Percentiles rank a stretch among this genome's conserved stretches.
Evolutionary conservation across 768 basidiomycete species (phyloP).

Genomic region (Gloeophyllum trabeum): DNA sequence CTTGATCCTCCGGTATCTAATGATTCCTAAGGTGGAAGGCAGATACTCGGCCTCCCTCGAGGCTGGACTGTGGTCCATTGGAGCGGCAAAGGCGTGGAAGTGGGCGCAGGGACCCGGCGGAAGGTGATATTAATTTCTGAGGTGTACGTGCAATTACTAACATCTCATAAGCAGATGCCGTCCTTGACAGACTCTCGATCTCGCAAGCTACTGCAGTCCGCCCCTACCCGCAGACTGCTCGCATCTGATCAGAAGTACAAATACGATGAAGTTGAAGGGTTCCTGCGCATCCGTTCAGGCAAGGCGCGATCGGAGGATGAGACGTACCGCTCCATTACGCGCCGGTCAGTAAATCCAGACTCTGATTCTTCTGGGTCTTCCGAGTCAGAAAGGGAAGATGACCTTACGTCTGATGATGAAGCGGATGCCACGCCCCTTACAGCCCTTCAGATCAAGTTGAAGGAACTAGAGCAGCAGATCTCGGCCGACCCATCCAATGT

Average conservation of each 20-base stretch:
- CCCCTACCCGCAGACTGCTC: conserved; percentile 39
- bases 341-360: conserved; percentile 15
- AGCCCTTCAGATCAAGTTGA: conserved; percentile 39
- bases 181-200: conserved; percentile 48
- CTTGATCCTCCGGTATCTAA: conserved; percentile 30
- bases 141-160: too few relatives aligned
- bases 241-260: conserved; percentile 25
- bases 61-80: conserved; percentile 35
- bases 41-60: conserved; percentile 49
- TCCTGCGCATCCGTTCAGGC: conserved; percentile 44
- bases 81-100: conserved; percentile 43
- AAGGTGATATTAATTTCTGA: too few relatives aligned
- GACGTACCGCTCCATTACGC: conserved; percentile 40
- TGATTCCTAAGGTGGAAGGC: conserved; percentile 41
- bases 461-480: conserved; percentile 45
- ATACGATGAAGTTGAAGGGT: conserved; percentile 57
- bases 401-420: conserved; percentile 11
- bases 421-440: conserved; percentile 13
- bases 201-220: conserved; percentile 38
- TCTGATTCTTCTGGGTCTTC: conserved; percentile 23
- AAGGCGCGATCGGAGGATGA: conserved; percentile 21
- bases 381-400: conserved; percentile 15
- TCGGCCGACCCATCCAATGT: conserved; percentile 37
- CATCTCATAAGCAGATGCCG: conserved; percentile 34
- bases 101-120: conserved; percentile 29